phyloP scores from a whole-genome alignment of 306 rosid species.

The Rubus idaeus region DNA sequence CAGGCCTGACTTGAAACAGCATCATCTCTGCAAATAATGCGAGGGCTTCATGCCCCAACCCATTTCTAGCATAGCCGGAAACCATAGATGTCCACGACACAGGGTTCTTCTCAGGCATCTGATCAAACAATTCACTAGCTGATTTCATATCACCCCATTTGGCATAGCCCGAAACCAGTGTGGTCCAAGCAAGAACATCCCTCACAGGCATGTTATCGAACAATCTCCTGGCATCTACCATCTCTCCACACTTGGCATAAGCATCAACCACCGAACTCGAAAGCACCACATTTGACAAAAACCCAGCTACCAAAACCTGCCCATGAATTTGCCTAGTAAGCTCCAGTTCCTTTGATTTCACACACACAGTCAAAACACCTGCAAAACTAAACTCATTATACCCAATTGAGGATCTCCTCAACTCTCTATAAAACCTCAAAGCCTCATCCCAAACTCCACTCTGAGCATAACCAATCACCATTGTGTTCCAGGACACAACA shows the following conservation, averaged over 20 bases:
- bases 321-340: slow-evolving; percentile 79
- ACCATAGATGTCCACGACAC: slow-evolving; percentile 80
- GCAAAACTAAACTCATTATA: slow-evolving; percentile 76
- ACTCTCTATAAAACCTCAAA: slow-evolving; percentile 51
- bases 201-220: slow-evolving; percentile 56
- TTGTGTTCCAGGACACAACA: slow-evolving; percentile 74
- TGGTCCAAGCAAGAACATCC: slow-evolving; percentile 78
- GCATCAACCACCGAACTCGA: slow-evolving; percentile 73
- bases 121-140: slow-evolving; percentile 53
- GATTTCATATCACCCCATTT: slow-evolving; percentile 61
- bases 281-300: slow-evolving; percentile 61
- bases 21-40: slow-evolving; percentile 61
- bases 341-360: slow-evolving; percentile 50
- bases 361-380: slow-evolving; percentile 66
- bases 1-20: slow-evolving; percentile 47
- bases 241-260: slow-evolving; percentile 68
- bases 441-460: slow-evolving; percentile 53
- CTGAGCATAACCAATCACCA: slow-evolving; percentile 70
- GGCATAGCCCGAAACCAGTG: slow-evolving; percentile 70
- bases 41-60: slow-evolving; percentile 71
- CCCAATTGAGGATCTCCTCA: slow-evolving; percentile 54
- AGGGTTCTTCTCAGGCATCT: slow-evolving; percentile 69
- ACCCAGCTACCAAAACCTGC: slow-evolving; percentile 71
- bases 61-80: slow-evolving; percentile 63
- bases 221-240: slow-evolving; percentile 58